Conservation (phyloP, 768 basidiomycete species). For the Porphyrellus cyaneotinctus region DNA sequence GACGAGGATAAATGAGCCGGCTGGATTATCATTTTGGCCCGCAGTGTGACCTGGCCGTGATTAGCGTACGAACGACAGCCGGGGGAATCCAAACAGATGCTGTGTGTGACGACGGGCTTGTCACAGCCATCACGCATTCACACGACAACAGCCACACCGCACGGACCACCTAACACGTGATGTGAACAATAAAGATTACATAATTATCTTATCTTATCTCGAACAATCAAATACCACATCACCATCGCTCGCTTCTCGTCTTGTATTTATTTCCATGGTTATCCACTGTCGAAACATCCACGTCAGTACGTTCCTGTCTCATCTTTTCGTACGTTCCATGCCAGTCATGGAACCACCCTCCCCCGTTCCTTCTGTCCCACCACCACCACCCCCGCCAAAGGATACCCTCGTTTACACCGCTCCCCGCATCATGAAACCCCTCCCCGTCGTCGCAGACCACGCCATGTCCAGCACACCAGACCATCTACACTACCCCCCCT, state of each 20-base stretch:
- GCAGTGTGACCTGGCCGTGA: constrained; percentile 36
- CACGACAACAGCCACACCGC: constrained; percentile 23
- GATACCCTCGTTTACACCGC: not conserved
- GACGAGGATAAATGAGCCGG: constrained; percentile 14
- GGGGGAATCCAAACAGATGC: constrained; percentile 31
- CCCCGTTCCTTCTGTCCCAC: constrained; percentile 4
- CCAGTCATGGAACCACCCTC: not conserved
- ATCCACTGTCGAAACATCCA: constrained; percentile 9
- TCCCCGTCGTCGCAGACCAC: constrained; percentile 16
- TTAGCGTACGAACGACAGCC: constrained; percentile 36
- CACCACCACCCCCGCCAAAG: constrained; percentile 25
- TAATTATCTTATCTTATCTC: constrained; percentile 22
- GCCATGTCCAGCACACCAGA: not conserved
- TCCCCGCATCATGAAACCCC: constrained; percentile 15
- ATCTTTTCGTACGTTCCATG: constrained; percentile 7
- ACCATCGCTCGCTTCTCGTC: not conserved
- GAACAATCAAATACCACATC: constrained; percentile 17
- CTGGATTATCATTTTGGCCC: constrained; percentile 32
- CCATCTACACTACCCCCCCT: not conserved
- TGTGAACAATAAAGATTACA: not conserved
- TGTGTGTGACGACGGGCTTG: constrained; percentile 30
- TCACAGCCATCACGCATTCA: constrained; percentile 26
- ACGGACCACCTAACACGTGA: constrained; percentile 25
- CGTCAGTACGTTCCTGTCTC: constrained; percentile 12
- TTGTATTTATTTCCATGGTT: constrained; percentile 10